These are phyloP conservation scores for Claviceps cyperi DNA, from an alignment of 2,329 filamentous ascomycete species.

Conservation along the genomic window DNA sequence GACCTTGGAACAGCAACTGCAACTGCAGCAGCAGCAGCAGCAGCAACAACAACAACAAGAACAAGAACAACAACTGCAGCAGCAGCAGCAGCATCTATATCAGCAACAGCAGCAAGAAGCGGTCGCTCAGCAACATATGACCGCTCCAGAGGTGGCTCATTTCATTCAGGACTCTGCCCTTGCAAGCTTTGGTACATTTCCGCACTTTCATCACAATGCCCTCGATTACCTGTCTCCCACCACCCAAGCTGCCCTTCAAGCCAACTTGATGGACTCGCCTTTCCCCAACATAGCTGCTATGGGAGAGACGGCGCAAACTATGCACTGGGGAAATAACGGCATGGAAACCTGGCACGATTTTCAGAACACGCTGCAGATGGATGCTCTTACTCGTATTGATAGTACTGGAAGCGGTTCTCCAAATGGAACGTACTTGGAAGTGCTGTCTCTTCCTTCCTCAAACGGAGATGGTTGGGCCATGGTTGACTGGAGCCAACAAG, in stretches of 20 bases:
- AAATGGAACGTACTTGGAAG: slow-evolving; percentile 56
- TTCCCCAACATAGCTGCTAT: slow-evolving; percentile 45
- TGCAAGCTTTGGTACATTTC: slow-evolving; percentile 39
- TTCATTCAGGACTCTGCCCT: slow-evolving; percentile 45
- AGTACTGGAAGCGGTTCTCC: slow-evolving; percentile 32
- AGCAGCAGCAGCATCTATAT: slow-evolving; percentile 25
- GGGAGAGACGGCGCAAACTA: slow-evolving; percentile 37
- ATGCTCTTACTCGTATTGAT: slow-evolving; percentile 25
- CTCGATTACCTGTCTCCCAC: slow-evolving; percentile 48
- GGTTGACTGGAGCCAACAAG: slow-evolving; percentile 60
- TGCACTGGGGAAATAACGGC: slow-evolving; percentile 45
- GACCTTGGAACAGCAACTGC: slow-evolving; percentile 43
- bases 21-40: slow-evolving; percentile 22
- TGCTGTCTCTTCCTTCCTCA: slow-evolving; percentile 66
- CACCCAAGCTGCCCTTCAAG: slow-evolving; percentile 48
- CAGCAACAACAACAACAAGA: slow-evolving; percentile 37
- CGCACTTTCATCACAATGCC: slow-evolving; percentile 38
- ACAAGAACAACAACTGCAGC: slow-evolving; percentile 17
- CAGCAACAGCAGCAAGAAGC: slow-evolving; percentile 26
- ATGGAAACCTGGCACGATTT: slow-evolving; percentile 73
- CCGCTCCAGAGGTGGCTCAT: slow-evolving; percentile 31
- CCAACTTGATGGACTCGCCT: slow-evolving; percentile 47
- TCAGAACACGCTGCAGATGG: slow-evolving; percentile 43
- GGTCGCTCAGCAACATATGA: slow-evolving; percentile 22
- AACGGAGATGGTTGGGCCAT: slow-evolving; percentile 80